Conservation (phyloP, 345 rosid genomes). For the Murraya paniculata region DNA sequence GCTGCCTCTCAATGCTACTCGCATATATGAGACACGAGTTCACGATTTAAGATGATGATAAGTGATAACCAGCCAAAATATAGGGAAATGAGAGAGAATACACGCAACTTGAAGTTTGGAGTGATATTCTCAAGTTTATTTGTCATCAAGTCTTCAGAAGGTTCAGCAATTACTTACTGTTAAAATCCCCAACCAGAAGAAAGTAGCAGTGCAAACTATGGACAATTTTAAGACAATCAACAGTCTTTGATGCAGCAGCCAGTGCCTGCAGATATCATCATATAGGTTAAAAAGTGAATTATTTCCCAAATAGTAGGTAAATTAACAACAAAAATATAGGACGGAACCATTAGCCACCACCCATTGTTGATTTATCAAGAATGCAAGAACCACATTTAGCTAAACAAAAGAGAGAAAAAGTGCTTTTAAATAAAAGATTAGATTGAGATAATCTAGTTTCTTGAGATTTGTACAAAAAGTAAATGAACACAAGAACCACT, state of each 20-base stretch:
- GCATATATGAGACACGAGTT: neutral
- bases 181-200: conserved; percentile 83
- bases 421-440: neutral
- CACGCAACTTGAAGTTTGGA: neutral
- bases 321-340: conserved; percentile 1
- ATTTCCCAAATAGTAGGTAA: neutral
- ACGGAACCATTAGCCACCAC: neutral
- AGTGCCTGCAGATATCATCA: conserved; percentile 62
- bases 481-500: neutral
- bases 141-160: neutral
- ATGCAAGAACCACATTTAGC: neutral
- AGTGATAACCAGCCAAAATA: neutral
- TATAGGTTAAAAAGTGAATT: conserved; percentile 6
- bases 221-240: conserved; percentile 82
- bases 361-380: neutral
- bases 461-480: neutral
- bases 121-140: neutral
- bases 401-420: neutral
- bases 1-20: neutral
- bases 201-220: conserved; percentile 92
- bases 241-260: conserved; percentile 97
- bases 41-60: neutral
- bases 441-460: neutral
- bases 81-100: neutral
- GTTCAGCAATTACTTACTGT: conserved; percentile 46